These are phyloP conservation scores for Arthrobotrys musiformis DNA, from an alignment of 2,329 filamentous ascomycete species.

Conservation along the genomic window DNA sequence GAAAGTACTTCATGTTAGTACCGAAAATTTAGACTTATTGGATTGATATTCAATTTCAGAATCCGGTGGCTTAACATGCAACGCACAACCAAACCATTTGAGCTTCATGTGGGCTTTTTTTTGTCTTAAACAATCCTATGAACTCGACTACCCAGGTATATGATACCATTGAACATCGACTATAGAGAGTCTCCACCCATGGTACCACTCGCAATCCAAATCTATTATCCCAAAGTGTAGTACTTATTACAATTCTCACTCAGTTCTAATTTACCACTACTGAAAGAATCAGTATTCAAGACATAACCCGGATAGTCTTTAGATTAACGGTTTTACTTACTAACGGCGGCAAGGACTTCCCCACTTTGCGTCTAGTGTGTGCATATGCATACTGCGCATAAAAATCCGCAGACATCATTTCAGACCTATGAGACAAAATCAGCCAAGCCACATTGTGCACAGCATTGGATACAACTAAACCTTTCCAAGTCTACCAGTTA, in stretches of 20 bases:
- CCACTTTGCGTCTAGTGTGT: neutral
- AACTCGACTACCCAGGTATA: neutral
- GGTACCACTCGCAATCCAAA: neutral
- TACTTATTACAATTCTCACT: neutral
- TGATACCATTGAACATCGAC: neutral
- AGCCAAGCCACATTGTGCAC: neutral
- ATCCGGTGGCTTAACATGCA: neutral
- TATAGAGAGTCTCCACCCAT: neutral
- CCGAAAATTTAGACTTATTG: neutral
- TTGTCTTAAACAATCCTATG: neutral
- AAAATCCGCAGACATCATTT: slow-evolving; percentile 11
- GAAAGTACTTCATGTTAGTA: neutral
- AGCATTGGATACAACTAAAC: neutral
- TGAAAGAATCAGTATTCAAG: neutral
- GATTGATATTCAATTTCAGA: neutral
- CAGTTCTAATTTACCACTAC: neutral
- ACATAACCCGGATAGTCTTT: neutral
- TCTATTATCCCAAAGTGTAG: neutral
- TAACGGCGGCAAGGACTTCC: slow-evolving; percentile 25
- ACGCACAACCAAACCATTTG: neutral
- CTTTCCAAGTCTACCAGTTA: neutral
- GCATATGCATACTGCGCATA: slow-evolving; percentile 18
- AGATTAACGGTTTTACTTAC: neutral
- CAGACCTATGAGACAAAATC: slow-evolving; percentile 1
- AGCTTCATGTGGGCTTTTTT: neutral